A percentile compares a stretch with the other conserved stretches of the same genome.
Conservation (phyloP, 352 stramenopile genomes). For the Aphanomyces invadans region DNA sequence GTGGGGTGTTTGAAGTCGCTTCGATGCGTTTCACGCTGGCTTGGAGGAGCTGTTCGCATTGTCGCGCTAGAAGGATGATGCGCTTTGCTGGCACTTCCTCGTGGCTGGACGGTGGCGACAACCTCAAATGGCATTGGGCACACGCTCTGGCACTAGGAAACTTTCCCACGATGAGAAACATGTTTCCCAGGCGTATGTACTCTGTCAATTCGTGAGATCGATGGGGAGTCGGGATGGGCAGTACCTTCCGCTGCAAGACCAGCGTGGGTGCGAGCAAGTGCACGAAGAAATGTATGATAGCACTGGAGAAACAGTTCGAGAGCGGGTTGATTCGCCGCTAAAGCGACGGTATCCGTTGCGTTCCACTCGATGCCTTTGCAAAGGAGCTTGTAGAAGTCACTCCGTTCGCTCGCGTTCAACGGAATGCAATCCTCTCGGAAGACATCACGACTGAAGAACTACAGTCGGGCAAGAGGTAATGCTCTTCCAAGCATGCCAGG, state of each 20-base stretch:
- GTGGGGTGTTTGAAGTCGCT: background rate
- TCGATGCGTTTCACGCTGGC: background rate
- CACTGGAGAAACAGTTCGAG: slow-evolving; percentile 21
- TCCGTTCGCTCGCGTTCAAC: background rate
- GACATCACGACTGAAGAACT: slow-evolving; percentile 18
- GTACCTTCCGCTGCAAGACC: background rate
- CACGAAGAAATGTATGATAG: slow-evolving; percentile 2
- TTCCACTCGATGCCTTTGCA: slow-evolving; percentile 1
- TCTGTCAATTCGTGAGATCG: slow-evolving; percentile 7
- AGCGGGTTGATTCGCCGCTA: background rate
- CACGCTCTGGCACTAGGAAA: slow-evolving; percentile 1
- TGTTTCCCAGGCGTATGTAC: background rate
- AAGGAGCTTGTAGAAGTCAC: slow-evolving; percentile 2
- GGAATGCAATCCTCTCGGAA: slow-evolving; percentile 16
- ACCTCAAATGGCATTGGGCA: background rate
- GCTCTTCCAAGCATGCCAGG: too few relatives aligned
- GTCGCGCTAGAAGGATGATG: background rate
- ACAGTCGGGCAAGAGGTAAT: too few relatives aligned
- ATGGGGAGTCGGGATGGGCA: background rate
- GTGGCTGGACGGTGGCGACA: background rate
- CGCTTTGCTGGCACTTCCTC: background rate
- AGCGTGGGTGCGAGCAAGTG: background rate
- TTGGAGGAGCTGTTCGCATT: background rate
- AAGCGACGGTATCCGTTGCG: background rate
- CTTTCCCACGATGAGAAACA: slow-evolving; percentile 10